These are phyloP conservation scores for Apocynum venetum DNA, from an alignment of 257 asterid species.

Conservation along the genomic window DNA sequence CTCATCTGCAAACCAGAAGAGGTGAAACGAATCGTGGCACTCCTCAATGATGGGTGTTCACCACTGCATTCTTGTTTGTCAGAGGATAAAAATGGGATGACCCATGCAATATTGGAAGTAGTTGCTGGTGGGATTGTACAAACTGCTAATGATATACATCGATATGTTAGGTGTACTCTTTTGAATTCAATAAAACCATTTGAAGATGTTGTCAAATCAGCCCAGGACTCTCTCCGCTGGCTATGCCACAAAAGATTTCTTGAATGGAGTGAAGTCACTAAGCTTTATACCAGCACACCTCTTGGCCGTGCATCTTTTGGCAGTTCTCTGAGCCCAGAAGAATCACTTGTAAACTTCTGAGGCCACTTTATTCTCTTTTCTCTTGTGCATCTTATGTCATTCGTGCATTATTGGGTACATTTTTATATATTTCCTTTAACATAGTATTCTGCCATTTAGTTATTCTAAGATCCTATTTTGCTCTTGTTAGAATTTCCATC, in stretches of 20 bases:
- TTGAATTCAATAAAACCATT: conserved; percentile 90
- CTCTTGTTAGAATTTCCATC: neutral
- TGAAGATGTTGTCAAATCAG: conserved; percentile 95
- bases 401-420: conserved; percentile 3
- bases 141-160: conserved; percentile 85
- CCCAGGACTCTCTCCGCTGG: conserved; percentile 97
- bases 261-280: conserved; percentile 89
- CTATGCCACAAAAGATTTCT: conserved; percentile 83
- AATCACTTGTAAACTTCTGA: conserved; percentile 69
- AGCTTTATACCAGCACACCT: conserved; percentile 90
- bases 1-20: conserved; percentile 90
- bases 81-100: conserved; percentile 98
- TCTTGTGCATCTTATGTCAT: conserved; percentile 9
- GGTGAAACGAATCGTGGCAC: conserved; percentile 61
- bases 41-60: conserved; percentile 81
- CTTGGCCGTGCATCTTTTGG: conserved; percentile 97
- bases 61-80: conserved; percentile 95
- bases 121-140: conserved; percentile 99
- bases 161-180: conserved; percentile 96
- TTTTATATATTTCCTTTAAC: neutral
- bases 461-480: neutral
- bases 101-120: conserved; percentile 96
- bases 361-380: conserved; percentile 12
- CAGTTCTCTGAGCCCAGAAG: conserved; percentile 95
- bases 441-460: neutral